These are phyloP conservation scores for Saccharomyces uvarum DNA, from an alignment of 1,139 yeast genomes.

Conservation along the genomic window DNA sequence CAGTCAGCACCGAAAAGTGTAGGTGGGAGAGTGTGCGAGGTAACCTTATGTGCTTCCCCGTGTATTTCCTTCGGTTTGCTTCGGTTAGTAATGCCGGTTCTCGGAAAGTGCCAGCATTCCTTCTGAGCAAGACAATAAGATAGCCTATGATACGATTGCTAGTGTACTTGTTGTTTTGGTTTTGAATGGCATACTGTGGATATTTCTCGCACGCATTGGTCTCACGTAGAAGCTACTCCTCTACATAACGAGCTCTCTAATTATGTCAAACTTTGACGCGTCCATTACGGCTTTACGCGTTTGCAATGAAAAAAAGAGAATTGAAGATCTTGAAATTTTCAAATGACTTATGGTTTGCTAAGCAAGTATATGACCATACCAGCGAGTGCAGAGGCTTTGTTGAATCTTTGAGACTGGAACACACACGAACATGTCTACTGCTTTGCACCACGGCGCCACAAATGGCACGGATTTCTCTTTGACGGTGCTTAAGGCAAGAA, in stretches of 20 bases:
- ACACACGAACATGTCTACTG: background rate
- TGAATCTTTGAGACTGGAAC: background rate
- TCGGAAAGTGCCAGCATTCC: background rate
- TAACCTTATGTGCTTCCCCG: background rate
- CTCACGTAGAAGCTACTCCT: background rate
- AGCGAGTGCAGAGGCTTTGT: background rate
- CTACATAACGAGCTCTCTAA: background rate
- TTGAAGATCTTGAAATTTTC: background rate
- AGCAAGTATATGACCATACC: background rate
- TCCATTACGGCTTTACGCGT: background rate
- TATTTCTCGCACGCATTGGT: background rate
- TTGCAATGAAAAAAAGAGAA: background rate
- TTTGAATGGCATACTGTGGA: background rate
- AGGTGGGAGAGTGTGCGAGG: background rate
- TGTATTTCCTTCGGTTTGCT: background rate
- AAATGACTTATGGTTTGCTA: background rate
- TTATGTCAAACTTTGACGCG: background rate
- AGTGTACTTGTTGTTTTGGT: background rate
- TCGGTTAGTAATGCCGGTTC: background rate
- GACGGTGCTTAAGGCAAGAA: constrained; percentile 27
- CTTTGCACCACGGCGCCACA: background rate
- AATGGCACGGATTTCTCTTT: constrained; percentile 7
- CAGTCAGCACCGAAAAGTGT: background rate
- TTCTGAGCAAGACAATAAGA: background rate
- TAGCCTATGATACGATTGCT: background rate